Percentiles rank a stretch among this genome's conserved stretches.
Evolutionary conservation across 164 flowering plant genomes (phyloP).

Genomic region (Magnolia changhungtana): DNA sequence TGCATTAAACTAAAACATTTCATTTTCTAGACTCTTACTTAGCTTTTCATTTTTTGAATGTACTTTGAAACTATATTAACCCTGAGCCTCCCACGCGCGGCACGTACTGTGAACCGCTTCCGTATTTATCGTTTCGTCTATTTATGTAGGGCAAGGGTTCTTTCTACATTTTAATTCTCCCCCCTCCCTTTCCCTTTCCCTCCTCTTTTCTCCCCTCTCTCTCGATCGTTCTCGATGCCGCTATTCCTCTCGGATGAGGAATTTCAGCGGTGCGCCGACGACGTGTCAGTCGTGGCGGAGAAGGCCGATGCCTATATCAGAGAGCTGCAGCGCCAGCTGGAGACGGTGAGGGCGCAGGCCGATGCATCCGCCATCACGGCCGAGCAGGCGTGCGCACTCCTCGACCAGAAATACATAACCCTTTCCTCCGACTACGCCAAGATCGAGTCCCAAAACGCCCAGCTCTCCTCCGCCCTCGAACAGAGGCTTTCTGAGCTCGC

Average conservation of each 20-base stretch:
- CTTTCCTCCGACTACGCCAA: constrained; percentile 56
- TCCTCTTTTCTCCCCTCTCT: background rate
- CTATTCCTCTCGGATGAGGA: constrained; percentile 85
- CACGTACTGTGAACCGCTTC: no score
- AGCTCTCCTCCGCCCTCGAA: constrained; percentile 48
- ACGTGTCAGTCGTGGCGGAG: constrained; percentile 48
- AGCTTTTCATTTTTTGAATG: no score
- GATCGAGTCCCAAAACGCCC: constrained; percentile 51
- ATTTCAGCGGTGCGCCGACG: constrained; percentile 36
- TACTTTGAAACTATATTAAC: no score
- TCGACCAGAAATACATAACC: constrained; percentile 81
- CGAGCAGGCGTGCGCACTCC: constrained; percentile 79
- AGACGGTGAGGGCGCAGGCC: constrained; percentile 63
- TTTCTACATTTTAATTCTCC: no score
- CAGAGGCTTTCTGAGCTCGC: constrained; percentile 57
- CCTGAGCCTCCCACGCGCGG: no score
- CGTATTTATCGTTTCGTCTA: background rate
- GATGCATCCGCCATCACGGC: constrained; percentile 84
- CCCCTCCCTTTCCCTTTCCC: background rate
- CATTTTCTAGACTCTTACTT: no score
- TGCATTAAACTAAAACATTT: no score
- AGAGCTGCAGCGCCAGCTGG: constrained; percentile 48
- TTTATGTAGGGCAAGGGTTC: background rate
- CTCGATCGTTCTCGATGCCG: constrained; percentile 45
- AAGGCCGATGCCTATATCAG: constrained; percentile 76